Percentiles rank a stretch among this genome's conserved stretches.
phyloP scores from a whole-genome alignment of 2,329 filamentous ascomycete species.

The Xylariaceae sp. region DNA sequence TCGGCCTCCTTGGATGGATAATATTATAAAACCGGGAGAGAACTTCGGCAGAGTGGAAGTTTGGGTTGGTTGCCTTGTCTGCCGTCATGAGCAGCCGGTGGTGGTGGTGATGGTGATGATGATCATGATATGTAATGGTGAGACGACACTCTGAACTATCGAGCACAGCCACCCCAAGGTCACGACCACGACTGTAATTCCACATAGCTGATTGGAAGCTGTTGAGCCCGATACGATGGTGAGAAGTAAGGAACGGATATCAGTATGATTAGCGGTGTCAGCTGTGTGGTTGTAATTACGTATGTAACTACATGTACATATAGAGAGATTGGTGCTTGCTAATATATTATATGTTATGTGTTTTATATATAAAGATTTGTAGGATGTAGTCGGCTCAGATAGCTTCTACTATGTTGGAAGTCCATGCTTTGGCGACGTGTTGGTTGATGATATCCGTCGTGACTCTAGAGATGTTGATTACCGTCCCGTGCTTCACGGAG shows the following conservation, averaged over 20 bases:
- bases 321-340: not conserved
- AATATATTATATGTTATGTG: not conserved
- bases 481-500: not conserved
- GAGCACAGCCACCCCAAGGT: slow-evolving; percentile 24
- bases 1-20: not conserved
- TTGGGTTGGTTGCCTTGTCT: not conserved
- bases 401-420: not conserved
- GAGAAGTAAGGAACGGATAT: slow-evolving; percentile 7
- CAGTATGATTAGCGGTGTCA: not conserved
- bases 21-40: not conserved
- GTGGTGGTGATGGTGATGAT: not conserved
- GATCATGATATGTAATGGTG: not conserved
- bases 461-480: not conserved
- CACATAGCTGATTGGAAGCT: slow-evolving; percentile 8
- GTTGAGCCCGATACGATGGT: slow-evolving; percentile 16
- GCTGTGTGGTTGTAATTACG: slow-evolving; percentile 5
- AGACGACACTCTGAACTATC: slow-evolving; percentile 9
- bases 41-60: not conserved
- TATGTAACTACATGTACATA: slow-evolving; percentile 4
- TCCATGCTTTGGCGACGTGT: not conserved
- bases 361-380: not conserved
- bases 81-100: not conserved
- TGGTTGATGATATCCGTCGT: too few species aligned
- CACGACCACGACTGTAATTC: not conserved
- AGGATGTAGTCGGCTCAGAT: not conserved